Evolutionary conservation across 768 basidiomycete genomes (phyloP).

Genomic region (Erythrobasidium yunnanense): DNA sequence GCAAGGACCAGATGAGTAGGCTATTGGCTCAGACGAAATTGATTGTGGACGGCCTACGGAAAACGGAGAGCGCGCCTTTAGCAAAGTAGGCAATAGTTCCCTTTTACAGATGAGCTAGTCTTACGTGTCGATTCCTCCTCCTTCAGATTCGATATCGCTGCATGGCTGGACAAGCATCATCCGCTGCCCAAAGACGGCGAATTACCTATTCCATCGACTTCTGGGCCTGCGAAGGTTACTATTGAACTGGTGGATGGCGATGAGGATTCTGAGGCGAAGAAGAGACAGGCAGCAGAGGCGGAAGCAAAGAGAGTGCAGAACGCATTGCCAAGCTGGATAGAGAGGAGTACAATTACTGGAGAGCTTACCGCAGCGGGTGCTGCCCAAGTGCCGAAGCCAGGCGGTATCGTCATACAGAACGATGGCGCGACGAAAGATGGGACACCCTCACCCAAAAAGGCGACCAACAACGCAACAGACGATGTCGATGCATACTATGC

Average conservation of each 20-base stretch:
- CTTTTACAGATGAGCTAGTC: too few species aligned
- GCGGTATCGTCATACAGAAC: background rate
- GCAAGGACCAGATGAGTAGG: conserved; percentile 88
- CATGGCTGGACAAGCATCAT: conserved; percentile 47
- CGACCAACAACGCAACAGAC: background rate
- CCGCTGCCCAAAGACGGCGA: conserved; percentile 60
- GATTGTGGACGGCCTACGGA: conserved; percentile 74
- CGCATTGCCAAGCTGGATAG: conserved; percentile 83
- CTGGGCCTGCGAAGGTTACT: conserved; percentile 56
- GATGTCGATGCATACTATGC: conserved; percentile 39
- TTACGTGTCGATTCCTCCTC: background rate
- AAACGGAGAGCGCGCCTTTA: conserved; percentile 74
- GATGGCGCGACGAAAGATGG: background rate
- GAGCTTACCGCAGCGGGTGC: conserved; percentile 72
- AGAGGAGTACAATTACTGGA: conserved; percentile 88
- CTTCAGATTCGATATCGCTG: conserved; percentile 39
- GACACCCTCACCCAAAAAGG: background rate
- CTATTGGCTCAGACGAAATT: conserved; percentile 85
- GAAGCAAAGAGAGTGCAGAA: conserved; percentile 81
- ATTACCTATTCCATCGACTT: conserved; percentile 47
- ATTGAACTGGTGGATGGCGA: conserved; percentile 65
- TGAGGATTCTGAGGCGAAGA: conserved; percentile 73
- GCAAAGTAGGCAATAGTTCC: conserved; percentile 75
- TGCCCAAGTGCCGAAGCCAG: conserved; percentile 7
- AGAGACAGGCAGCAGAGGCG: conserved; percentile 62